phyloP scores from a whole-genome alignment of 495 filamentous ascomycete genomes.

The Penicillium goetzii region DNA sequence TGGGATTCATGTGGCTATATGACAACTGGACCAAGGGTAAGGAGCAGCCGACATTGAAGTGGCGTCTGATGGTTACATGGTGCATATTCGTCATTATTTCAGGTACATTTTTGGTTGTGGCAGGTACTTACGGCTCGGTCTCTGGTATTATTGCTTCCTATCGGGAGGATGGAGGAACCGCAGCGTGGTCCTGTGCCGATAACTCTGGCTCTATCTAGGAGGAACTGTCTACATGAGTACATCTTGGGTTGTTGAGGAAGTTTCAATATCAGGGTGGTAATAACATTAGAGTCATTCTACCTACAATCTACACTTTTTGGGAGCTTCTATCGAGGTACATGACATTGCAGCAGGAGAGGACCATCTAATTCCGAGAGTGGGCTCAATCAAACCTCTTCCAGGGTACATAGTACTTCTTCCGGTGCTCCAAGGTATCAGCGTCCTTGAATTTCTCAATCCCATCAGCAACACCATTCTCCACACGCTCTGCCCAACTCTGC shows the following conservation, averaged over 20 bases:
- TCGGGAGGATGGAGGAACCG: slow-evolving; percentile 27
- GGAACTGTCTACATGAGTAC: neutral
- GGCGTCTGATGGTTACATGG: slow-evolving; percentile 36
- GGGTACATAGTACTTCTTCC: slow-evolving; percentile 13
- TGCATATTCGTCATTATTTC: slow-evolving; percentile 31
- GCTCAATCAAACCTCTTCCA: neutral
- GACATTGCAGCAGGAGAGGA: neutral
- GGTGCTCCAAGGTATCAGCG: slow-evolving; percentile 16
- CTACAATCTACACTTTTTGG: neutral
- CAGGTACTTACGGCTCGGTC: slow-evolving; percentile 61
- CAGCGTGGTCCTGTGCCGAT: slow-evolving; percentile 40
- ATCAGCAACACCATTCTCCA: slow-evolving; percentile 17
- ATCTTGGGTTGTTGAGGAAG: too few species aligned
- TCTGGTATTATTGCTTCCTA: slow-evolving; percentile 57
- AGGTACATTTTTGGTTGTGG: slow-evolving; percentile 55
- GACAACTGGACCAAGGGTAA: slow-evolving; percentile 51
- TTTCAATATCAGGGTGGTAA: neutral
- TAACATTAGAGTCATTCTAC: neutral
- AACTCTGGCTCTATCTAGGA: slow-evolving; percentile 18
- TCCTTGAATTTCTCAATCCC: slow-evolving; percentile 23
- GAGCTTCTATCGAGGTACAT: neutral
- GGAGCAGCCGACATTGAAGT: slow-evolving; percentile 23
- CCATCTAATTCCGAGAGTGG: neutral
- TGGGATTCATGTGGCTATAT: slow-evolving; percentile 51
- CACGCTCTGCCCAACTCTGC: slow-evolving; percentile 16